These are phyloP conservation scores for Brassica balearica DNA, from an alignment of 441 rosid genomes.

Conservation along the genomic window DNA sequence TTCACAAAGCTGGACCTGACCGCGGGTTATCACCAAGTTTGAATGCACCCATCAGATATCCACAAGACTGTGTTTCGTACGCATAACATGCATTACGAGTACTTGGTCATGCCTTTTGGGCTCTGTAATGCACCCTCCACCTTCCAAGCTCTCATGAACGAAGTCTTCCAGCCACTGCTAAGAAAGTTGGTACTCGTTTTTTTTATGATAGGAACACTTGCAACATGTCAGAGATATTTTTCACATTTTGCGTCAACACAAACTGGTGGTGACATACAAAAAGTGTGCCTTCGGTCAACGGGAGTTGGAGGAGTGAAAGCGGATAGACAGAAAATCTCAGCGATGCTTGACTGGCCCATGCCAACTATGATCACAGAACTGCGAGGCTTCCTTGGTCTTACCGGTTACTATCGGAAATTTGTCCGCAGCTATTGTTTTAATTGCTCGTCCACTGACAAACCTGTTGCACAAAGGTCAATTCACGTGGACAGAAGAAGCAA, in stretches of 20 bases:
- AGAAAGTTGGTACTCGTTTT: not conserved
- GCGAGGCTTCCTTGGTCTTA: not conserved
- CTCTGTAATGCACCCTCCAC: not conserved
- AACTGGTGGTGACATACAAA: not conserved
- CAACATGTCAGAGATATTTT: not conserved
- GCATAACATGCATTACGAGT: not conserved
- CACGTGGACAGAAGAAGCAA: no score
- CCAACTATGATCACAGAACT: not conserved
- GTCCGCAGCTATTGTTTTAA: no score
- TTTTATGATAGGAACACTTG: not conserved
- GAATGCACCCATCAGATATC: not conserved
- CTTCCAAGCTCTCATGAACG: not conserved
- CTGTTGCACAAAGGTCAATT: no score
- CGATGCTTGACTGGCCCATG: not conserved
- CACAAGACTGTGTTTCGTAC: not conserved
- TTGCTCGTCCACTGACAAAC: no score
- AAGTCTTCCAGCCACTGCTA: no score
- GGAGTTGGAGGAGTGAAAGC: not conserved
- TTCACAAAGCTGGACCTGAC: not conserved
- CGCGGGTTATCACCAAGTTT: not conserved
- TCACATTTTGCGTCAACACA: not conserved
- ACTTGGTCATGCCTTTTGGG: not conserved
- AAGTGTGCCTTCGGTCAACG: not conserved
- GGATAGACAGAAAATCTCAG: not conserved
- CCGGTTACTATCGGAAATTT: not conserved